phyloP scores from a whole-genome alignment of 2,329 filamentous ascomycete genomes.

The Monascus ruber region DNA sequence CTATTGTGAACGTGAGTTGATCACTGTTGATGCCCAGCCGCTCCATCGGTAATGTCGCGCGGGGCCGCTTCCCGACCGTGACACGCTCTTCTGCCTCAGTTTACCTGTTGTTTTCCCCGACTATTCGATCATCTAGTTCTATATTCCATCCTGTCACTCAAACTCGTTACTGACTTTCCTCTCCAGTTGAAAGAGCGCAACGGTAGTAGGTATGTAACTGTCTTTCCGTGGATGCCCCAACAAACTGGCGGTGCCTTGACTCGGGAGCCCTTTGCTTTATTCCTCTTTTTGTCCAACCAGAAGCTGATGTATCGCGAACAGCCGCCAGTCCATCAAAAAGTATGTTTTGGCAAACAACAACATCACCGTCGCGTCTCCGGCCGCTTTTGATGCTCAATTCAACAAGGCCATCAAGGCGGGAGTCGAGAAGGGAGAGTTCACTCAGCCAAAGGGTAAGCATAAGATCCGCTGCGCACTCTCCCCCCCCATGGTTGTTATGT shows the following conservation, averaged over 20 bases:
- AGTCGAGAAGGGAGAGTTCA: constrained; percentile 77
- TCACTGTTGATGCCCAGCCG: constrained; percentile 36
- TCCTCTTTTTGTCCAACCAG: constrained; percentile 8
- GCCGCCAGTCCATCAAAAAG: constrained; percentile 63
- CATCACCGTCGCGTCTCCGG: constrained; percentile 43
- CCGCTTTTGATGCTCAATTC: constrained; percentile 61
- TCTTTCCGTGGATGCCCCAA: constrained; percentile 7
- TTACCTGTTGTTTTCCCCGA: neutral
- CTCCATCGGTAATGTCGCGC: constrained; percentile 26
- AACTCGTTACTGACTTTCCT: constrained; percentile 36
- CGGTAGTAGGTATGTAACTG: constrained; percentile 52
- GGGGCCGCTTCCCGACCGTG: constrained; percentile 23
- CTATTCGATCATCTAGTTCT: neutral
- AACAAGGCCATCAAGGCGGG: constrained; percentile 74
- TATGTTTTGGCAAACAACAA: constrained; percentile 64
- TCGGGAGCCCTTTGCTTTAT: constrained; percentile 1
- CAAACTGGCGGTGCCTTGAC: constrained; percentile 3
- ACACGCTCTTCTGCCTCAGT: constrained; percentile 14
- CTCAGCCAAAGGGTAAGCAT: constrained; percentile 75
- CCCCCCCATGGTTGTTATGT: neutral
- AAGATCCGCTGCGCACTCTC: neutral
- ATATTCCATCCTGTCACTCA: too few species aligned
- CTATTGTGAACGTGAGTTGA: constrained; percentile 57
- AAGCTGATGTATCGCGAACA: constrained; percentile 19
- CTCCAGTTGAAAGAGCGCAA: constrained; percentile 58